These are phyloP conservation scores for Cercospora berteroae DNA, from an alignment of 2,329 filamentous ascomycete genomes.

Conservation along the genomic window DNA sequence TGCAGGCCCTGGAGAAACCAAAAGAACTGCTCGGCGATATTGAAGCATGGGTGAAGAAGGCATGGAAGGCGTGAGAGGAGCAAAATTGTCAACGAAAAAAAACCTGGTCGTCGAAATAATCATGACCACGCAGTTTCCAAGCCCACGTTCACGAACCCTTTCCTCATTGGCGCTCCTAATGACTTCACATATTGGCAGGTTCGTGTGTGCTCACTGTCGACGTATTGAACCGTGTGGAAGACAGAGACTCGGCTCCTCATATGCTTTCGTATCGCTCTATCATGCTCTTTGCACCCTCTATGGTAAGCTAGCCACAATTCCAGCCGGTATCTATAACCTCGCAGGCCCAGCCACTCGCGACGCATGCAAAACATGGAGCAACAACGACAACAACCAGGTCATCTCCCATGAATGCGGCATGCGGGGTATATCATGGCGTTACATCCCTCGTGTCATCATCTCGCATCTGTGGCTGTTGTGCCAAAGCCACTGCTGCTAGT, in stretches of 20 bases:
- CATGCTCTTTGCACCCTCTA: background rate
- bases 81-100: background rate
- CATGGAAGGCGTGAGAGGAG: constrained; percentile 26
- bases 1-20: constrained; percentile 39
- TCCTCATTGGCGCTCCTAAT: background rate
- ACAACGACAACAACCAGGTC: background rate
- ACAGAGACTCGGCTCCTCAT: background rate
- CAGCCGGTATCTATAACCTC: background rate
- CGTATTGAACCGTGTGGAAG: background rate
- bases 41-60: constrained; percentile 37
- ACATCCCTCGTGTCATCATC: background rate
- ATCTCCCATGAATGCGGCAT: background rate
- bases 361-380: background rate
- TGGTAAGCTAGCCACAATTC: background rate
- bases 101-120: background rate
- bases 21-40: constrained; percentile 36
- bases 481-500: background rate
- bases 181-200: background rate
- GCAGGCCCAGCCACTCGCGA: background rate
- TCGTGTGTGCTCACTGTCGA: background rate
- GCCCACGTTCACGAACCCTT: background rate
- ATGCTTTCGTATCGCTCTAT: background rate
- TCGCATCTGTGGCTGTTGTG: background rate
- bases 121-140: background rate
- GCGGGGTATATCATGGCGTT: background rate